Evolutionary conservation across 1,139 yeast genomes (phyloP).

Genomic region (Schwanniomyces etchellsii): DNA sequence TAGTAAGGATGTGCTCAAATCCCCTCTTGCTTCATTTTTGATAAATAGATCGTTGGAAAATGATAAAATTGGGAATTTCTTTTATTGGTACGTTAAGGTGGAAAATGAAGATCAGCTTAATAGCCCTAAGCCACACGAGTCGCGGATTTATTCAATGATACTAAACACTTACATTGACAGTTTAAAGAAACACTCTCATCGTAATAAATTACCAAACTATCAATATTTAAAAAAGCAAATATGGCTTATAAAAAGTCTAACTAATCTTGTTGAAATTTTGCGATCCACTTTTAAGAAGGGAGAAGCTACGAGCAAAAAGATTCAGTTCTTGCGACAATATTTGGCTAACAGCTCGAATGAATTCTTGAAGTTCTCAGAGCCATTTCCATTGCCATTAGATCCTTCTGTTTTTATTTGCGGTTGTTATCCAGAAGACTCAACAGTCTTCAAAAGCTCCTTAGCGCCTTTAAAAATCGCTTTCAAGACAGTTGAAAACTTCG

Average conservation of each 20-base stretch:
- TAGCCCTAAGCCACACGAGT: slow-evolving; percentile 8
- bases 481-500: slow-evolving; percentile 41
- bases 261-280: slow-evolving; percentile 35
- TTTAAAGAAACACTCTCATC: slow-evolving; percentile 26
- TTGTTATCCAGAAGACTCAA: slow-evolving; percentile 70
- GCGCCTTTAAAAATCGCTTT: slow-evolving; percentile 83
- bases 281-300: slow-evolving; percentile 36
- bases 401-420: slow-evolving; percentile 68
- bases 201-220: slow-evolving; percentile 29
- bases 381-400: slow-evolving; percentile 67
- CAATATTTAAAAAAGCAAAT: slow-evolving; percentile 38
- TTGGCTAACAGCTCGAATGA: slow-evolving; percentile 37
- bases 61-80: slow-evolving; percentile 67
- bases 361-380: slow-evolving; percentile 36
- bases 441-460: slow-evolving; percentile 85
- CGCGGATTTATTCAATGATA: slow-evolving; percentile 27
- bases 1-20: slow-evolving; percentile 21
- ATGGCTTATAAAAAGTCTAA: slow-evolving; percentile 40
- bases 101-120: slow-evolving; percentile 69
- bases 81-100: slow-evolving; percentile 89
- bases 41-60: slow-evolving; percentile 68
- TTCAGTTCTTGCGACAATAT: slow-evolving; percentile 37
- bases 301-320: slow-evolving; percentile 40
- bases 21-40: slow-evolving; percentile 75
- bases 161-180: slow-evolving; percentile 36